These are phyloP conservation scores for Mariannaea sp. DNA, from an alignment of 2,329 filamentous ascomycete species.

Conservation along the genomic window DNA sequence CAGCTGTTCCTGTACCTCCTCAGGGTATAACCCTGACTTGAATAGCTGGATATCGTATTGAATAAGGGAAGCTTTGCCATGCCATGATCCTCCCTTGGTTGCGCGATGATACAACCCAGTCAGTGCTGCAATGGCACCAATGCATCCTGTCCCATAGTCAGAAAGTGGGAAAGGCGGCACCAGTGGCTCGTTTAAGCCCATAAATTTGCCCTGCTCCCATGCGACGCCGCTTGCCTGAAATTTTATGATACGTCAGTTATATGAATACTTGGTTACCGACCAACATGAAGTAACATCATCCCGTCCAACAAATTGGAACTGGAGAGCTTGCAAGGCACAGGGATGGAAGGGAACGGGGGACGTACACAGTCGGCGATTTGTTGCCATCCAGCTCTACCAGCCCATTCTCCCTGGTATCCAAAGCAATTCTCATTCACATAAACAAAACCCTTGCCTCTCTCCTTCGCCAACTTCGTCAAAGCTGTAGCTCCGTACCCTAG, in stretches of 20 bases:
- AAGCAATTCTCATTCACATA: slow-evolving; percentile 77
- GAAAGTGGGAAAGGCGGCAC: slow-evolving; percentile 69
- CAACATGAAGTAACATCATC: background rate
- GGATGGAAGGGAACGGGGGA: background rate
- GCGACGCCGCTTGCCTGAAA: slow-evolving; percentile 59
- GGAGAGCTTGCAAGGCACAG: background rate
- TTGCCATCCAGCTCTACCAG: slow-evolving; percentile 69
- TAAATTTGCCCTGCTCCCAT: slow-evolving; percentile 66
- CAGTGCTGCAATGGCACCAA: slow-evolving; percentile 70
- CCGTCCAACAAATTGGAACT: too few relatives aligned
- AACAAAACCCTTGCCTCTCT: slow-evolving; percentile 65
- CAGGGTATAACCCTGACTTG: slow-evolving; percentile 61
- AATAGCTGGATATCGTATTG: slow-evolving; percentile 73
- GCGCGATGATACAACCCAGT: slow-evolving; percentile 67
- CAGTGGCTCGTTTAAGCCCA: slow-evolving; percentile 66
- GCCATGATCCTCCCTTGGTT: slow-evolving; percentile 67
- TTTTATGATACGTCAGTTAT: background rate
- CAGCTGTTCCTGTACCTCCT: slow-evolving; percentile 56
- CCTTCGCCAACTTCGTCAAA: slow-evolving; percentile 56
- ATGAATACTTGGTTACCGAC: background rate
- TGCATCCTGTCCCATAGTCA: slow-evolving; percentile 73
- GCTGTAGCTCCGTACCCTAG: slow-evolving; percentile 66
- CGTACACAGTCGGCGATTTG: slow-evolving; percentile 69
- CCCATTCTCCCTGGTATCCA: slow-evolving; percentile 65
- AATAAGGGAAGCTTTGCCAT: slow-evolving; percentile 65